Base-by-base conservation (phyloP, 2,329 filamentous ascomycete genomes). In the Pleurostoma richardsiae region DNA sequence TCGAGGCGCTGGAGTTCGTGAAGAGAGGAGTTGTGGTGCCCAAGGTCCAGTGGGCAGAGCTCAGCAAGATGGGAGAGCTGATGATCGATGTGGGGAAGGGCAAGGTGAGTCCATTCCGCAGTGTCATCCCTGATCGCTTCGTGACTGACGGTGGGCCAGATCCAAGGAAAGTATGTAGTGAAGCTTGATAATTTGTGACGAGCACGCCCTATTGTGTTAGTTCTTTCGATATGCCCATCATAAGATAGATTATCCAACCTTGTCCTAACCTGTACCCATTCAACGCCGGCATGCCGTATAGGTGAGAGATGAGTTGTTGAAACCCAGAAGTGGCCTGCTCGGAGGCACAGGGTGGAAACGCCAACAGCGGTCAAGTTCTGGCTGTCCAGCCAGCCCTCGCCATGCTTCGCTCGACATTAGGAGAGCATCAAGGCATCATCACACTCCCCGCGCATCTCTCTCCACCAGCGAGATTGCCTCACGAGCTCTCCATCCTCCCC, bases 1-100 rank as follows among this genome's bases (percentile, higher is more conserved):
- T 66, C 0, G 69, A 72, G 47, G 69, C 69, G 1, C 54, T 72
- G 1, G 65, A 67, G 6, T 71, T 72, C 51, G 58, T 65, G 4
- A 50, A 55, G 47, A 55, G 61, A 27, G 56, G 62, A 0, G 39
- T 57, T 8, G 67, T 72, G 2, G 54, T 50, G 42, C 63, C 64
- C 5, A 55, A 53, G n/a, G 56, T 62, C 2, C 51, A 56, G 11
- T 44, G 49, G 27, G 58, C 52, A 5, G 53, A 49, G 41, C 48
- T 65, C 4, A 53, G 51, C 26, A 51, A 58, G 6, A 45, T 64
- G 8, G 41, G 56, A 19, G 46, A 41, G 30, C 47, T 61, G 10
- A 53, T 54, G 48, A 45, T 47, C 4, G 47, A 53, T 3, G 52
- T 51, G 6, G 31, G 31, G 30, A 42, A 44, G 36, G 50, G 50